Base-by-base conservation (phyloP, 352 stramenopile species). In the Pythium utonaiense region DNA sequence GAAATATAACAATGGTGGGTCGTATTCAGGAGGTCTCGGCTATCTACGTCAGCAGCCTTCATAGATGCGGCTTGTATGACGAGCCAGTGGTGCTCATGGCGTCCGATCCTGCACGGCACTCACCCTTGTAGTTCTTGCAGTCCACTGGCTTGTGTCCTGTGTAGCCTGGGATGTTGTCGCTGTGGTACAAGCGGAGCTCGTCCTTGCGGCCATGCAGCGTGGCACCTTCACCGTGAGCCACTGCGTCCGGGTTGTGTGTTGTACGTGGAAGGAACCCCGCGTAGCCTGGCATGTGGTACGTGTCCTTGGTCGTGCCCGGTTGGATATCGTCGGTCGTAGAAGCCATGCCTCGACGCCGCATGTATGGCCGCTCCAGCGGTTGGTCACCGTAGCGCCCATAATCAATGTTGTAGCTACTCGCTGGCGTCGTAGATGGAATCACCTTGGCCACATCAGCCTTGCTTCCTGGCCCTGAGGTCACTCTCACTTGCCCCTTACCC, bases 251-350 rank as follows among this genome's bases (percentile, higher is more conserved):
- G 31, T 86, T 93, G 60, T 88, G 79, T 4, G 65, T 73, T 22
- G 76, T 75, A 1, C 60, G 65, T 2, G 85, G 80, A 21, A 96
- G 58, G 63, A 93, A 92, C 24, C 85, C 85, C 14, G 54, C 64
- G 53, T 96, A 95, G 14, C 85, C 85, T 14, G 85, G 85, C 17
- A 93, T 86, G 44, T 96, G 87, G 68, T 85, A 86, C 8, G 86
- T 95, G 36, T 83, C 74, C 31, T 85, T 77, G 9, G 71, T 76
- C 30, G 85, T 92, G 17, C 83, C 87, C 0, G 70, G 64, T 22
- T 88, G 83, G 31, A 96, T 42, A 44, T 96, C 87, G 9, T 72
- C 66, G 6, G 83, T 91, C 8, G 83, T 93, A 3, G 82, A 87
- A 13, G 82, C 83, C 83, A 95, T 95, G 33, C 82, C 84, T 28